Conservation (phyloP, 1,139 yeast genomes). For the Pneumocystis carinii region DNA sequence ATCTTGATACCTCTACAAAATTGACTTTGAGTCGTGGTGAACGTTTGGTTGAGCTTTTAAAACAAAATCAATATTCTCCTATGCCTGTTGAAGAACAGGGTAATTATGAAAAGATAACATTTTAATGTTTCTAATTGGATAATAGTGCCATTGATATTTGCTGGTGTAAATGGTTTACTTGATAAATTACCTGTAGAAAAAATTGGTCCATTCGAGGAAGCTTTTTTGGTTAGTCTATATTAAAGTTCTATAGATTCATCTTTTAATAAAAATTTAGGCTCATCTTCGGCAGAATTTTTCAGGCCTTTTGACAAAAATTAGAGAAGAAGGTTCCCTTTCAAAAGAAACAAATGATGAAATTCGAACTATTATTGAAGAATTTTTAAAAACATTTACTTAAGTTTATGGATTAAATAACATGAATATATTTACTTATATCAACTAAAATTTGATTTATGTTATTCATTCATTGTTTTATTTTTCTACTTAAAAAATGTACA, state of each 20-base stretch:
- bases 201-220: conserved; percentile 81
- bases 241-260: conserved; percentile 13
- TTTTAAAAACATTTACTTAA: not conserved
- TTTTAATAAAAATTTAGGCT: not conserved
- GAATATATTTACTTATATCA: not conserved
- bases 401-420: not conserved
- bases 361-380: not conserved
- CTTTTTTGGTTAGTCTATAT: conserved; percentile 48
- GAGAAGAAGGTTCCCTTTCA: not conserved
- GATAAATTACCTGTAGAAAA: conserved; percentile 75
- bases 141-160: conserved; percentile 95
- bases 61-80: conserved; percentile 96
- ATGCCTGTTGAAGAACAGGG: conserved; percentile 76
- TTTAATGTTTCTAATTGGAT: not conserved
- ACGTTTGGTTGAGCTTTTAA: conserved; percentile 97
- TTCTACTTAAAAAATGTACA: not conserved
- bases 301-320: not conserved
- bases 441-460: not conserved
- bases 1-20: conserved; percentile 98
- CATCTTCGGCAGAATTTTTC: not conserved
- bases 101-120: not conserved
- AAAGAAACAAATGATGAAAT: not conserved
- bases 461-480: not conserved
- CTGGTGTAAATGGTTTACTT: conserved; percentile 99
- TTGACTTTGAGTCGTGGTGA: conserved; percentile 98